Conservation (phyloP, 345 rosid species). For the Cardamine resedifolia region DNA sequence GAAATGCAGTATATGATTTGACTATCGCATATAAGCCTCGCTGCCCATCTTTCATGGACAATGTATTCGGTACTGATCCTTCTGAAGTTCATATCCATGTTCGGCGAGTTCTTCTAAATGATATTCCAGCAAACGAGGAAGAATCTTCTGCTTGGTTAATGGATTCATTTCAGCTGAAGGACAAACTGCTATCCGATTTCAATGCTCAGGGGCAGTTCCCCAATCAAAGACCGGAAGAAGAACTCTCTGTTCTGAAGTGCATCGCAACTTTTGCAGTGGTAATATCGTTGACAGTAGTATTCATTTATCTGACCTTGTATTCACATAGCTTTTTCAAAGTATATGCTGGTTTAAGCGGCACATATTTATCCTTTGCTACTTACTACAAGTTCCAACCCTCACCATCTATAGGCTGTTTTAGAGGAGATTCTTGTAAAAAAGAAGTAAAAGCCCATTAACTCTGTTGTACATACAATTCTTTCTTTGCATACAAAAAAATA, state of each 20-base stretch:
- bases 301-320: conserved; percentile 59
- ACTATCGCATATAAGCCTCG: conserved; percentile 69
- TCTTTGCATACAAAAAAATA: conserved; percentile 28
- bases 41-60: conserved; percentile 74
- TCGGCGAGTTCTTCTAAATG: conserved; percentile 46
- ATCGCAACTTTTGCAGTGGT: conserved; percentile 46
- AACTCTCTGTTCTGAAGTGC: conserved; percentile 54
- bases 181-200: conserved; percentile 61
- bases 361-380: conserved; percentile 52
- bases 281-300: conserved; percentile 51
- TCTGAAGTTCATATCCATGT: conserved; percentile 82
- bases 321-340: conserved; percentile 52
- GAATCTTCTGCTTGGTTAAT: conserved; percentile 62
- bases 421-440: conserved; percentile 37
- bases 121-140: conserved; percentile 49
- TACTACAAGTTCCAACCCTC: conserved; percentile 46
- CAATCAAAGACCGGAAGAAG: conserved; percentile 44
- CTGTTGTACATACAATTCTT: conserved; percentile 33
- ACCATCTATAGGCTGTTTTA: conserved; percentile 36
- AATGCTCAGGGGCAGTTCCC: conserved; percentile 60
- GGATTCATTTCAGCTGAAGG: conserved; percentile 59
- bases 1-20: conserved; percentile 74
- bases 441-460: conserved; percentile 29
- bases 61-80: conserved; percentile 77
- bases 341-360: conserved; percentile 61